Conservation (phyloP, 192 early-diverging fungal species). For the Endogone sp. region DNA sequence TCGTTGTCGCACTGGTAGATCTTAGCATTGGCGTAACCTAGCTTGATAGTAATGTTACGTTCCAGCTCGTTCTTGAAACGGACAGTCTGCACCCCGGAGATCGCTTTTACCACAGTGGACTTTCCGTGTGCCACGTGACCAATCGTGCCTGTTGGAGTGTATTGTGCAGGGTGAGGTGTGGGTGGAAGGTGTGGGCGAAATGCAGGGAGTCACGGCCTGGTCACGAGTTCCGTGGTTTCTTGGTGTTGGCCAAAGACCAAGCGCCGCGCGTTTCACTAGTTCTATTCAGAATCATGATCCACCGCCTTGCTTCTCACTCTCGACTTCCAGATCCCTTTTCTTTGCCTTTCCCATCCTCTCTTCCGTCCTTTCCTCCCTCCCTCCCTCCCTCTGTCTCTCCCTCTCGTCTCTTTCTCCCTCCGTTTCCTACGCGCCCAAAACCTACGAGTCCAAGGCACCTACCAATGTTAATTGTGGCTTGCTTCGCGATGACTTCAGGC, state of each 20-base stretch:
- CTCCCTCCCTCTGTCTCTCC: no score
- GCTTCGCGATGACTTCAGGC: constrained; percentile 94
- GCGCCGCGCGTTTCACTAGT: not conserved
- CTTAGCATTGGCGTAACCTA: constrained; percentile 99
- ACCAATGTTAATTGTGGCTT: constrained; percentile 99
- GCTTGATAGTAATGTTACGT: constrained; percentile 99
- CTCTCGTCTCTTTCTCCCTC: no score
- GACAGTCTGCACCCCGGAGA: constrained; percentile 94
- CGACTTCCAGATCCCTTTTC: no score
- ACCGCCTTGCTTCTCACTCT: no score
- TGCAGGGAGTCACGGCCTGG: no score
- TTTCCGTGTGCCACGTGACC: constrained; percentile 99
- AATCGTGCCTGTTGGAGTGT: constrained; percentile 78
- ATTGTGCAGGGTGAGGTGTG: no score
- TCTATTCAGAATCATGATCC: no score
- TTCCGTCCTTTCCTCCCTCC: no score
- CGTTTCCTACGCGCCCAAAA: no score
- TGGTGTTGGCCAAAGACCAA: not conserved
- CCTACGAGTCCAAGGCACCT: no score
- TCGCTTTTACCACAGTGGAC: constrained; percentile 98
- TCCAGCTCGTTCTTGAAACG: constrained; percentile 98
- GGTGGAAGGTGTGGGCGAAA: no score
- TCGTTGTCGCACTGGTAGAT: constrained; percentile 97
- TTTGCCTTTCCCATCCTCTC: not conserved
- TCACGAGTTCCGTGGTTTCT: no score